phyloP scores from a whole-genome alignment of 2,329 filamentous ascomycete species.

The Trichoderma sp. region DNA sequence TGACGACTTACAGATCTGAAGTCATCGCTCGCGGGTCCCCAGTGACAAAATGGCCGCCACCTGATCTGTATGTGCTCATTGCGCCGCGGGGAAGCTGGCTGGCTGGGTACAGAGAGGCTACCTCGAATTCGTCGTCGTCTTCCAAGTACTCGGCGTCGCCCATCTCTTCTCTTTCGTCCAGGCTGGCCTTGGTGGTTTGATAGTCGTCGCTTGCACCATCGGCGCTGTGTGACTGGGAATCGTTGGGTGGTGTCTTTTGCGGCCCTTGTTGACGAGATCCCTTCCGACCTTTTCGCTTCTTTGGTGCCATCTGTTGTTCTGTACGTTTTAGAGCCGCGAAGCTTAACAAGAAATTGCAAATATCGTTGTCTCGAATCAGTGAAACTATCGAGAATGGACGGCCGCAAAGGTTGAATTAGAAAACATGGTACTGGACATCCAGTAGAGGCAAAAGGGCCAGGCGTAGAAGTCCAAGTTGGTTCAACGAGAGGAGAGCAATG shows the following conservation, averaged over 20 bases:
- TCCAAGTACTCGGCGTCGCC: constrained; percentile 23
- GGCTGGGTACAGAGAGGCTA: constrained; percentile 43
- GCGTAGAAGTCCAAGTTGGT: neutral
- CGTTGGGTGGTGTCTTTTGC: neutral
- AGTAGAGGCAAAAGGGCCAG: neutral
- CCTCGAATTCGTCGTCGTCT: constrained; percentile 30
- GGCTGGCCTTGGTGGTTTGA: constrained; percentile 36
- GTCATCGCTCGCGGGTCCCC: constrained; percentile 24
- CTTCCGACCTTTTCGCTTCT: constrained; percentile 1
- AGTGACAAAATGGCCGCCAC: constrained; percentile 36
- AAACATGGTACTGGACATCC: neutral
- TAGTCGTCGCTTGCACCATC: constrained; percentile 32
- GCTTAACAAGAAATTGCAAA: neutral
- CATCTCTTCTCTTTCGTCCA: constrained; percentile 33
- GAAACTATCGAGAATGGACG: neutral
- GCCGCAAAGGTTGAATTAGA: neutral
- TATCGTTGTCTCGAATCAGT: neutral
- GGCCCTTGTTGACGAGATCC: neutral
- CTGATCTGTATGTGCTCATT: constrained; percentile 35
- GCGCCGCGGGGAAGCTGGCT: constrained; percentile 39
- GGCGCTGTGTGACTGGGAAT: constrained; percentile 26
- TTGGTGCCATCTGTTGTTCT: constrained; percentile 1
- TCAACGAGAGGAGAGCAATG: constrained; percentile 2
- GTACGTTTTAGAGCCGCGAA: neutral
- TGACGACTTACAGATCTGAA: constrained; percentile 40